Evolutionary conservation across 805 yeast genomes (phyloP), one percentile per base, ranked within the genome.

Genomic region (Maudiozyma bulderi): DNA sequence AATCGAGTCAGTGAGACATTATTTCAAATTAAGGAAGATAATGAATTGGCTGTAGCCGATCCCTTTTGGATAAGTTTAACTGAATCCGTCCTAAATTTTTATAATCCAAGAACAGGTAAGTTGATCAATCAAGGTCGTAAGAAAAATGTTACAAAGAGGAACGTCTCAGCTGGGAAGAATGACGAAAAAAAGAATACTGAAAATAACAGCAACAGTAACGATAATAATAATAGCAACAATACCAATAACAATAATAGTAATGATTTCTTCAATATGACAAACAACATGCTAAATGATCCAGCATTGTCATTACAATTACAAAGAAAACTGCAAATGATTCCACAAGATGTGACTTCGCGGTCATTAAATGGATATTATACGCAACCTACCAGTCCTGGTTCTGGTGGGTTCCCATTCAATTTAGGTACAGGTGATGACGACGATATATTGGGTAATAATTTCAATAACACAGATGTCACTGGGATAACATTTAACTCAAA

Each of bases 351-450:
- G 14, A 54, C 48, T 40, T 57, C 62, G 5, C 47, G 63, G 42
- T 57, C 64, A 2, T 44, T 59, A 20, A 59, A 57, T 35, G 66
- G 66, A n/a, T 62, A 60, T 49, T 62, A 63, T 49, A 62, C 66
- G 9, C 64, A 61, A 45, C 67, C 67, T 5, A 60, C 64, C 5
- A 60, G 65, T 49, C 66, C 67, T 9, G 64, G 64, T 11, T 33
- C 40, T 5, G 34, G 46, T 30, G 50, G 47, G 8, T 46, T 46
- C 31, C 47, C 45, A 5, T 51, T 53, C 28, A 44, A 43, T 14
- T 39, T 49, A 13, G 50, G 45, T 26, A 26, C 28, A 6, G 14
- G 46, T 26, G 42, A 30, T 29, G 48, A 47, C 29, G 50, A 39
- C 11, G 50, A 39, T 7, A 14, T 50, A 20, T 26, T 44, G 37